Evolutionary conservation across 148 eudicot species (phyloP).

Genomic region (Selenicereus undatus): DNA sequence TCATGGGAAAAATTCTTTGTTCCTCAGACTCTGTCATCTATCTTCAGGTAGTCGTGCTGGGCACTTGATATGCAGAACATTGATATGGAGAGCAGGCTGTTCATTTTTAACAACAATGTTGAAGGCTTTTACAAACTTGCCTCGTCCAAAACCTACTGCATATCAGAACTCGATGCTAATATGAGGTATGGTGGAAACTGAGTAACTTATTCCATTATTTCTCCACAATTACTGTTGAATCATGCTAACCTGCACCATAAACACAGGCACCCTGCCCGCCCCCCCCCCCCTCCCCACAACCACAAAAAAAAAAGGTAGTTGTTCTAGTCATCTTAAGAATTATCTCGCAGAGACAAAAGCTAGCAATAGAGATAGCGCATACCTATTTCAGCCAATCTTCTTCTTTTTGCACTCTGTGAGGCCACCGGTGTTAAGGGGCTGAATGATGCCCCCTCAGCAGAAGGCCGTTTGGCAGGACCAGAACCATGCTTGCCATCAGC

Average conservation of each 20-base stretch:
- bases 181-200: background rate
- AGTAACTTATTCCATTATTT: background rate
- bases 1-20: background rate
- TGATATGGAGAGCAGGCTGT: too few relatives aligned
- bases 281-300: too few relatives aligned
- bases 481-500: background rate
- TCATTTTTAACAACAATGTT: too few relatives aligned
- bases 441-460: background rate
- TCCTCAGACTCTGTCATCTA: background rate
- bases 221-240: background rate
- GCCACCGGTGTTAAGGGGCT: constrained; percentile 12
- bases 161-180: background rate
- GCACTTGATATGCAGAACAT: background rate
- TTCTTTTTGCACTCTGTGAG: constrained; percentile 14
- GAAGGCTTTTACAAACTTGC: too few relatives aligned
- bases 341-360: background rate
- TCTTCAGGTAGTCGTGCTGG: background rate
- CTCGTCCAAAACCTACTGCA: background rate
- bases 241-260: too few relatives aligned
- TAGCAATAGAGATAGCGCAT: constrained; percentile 2
- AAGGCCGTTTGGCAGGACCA: constrained; percentile 10
- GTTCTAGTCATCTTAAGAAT: too few relatives aligned
- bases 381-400: constrained; percentile 19
- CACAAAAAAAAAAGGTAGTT: too few relatives aligned
- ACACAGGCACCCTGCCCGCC: too few relatives aligned